Percentiles rank a stretch among this genome's conserved stretches.
Evolutionary conservation across 441 rosid species (phyloP).

Genomic region (Erysimum cheiri): DNA sequence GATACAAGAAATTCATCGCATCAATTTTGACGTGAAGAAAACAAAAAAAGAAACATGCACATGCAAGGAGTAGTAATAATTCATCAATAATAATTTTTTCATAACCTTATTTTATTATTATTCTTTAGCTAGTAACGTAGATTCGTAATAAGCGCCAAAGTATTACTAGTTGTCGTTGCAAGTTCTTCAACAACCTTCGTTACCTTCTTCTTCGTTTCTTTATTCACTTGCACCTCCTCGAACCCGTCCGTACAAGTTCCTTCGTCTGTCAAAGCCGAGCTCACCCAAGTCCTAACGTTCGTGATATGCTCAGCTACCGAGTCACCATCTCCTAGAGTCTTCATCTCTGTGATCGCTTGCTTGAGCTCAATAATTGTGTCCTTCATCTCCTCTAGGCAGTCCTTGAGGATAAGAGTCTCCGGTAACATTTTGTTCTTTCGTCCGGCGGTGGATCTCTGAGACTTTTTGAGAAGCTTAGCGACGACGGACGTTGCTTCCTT

Average conservation of each 20-base stretch:
- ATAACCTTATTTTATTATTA: neutral
- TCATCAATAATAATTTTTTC: slow-evolving; percentile 12
- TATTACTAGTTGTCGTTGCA: slow-evolving; percentile 62
- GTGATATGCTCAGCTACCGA: slow-evolving; percentile 43
- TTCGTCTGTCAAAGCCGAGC: slow-evolving; percentile 73
- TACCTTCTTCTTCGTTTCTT: slow-evolving; percentile 51
- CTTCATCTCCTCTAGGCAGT: slow-evolving; percentile 56
- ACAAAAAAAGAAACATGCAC: slow-evolving; percentile 10
- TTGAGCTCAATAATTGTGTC: slow-evolving; percentile 59
- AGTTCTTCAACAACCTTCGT: slow-evolving; percentile 49
- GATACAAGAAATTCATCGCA: neutral
- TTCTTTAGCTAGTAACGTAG: slow-evolving; percentile 36
- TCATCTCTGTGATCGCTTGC: slow-evolving; percentile 51
- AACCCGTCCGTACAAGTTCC: slow-evolving; percentile 74
- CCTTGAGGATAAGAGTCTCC: slow-evolving; percentile 55
- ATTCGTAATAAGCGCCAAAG: slow-evolving; percentile 63
- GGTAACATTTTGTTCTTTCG: slow-evolving; percentile 4
- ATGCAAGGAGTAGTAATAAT: slow-evolving; percentile 19
- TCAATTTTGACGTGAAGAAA: slow-evolving; percentile 19
- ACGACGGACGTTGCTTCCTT: slow-evolving; percentile 40
- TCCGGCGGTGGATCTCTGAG: slow-evolving; percentile 41
- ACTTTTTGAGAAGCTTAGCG: slow-evolving; percentile 42
- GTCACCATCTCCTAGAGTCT: slow-evolving; percentile 30
- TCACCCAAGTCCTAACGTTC: slow-evolving; percentile 64
- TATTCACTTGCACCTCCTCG: slow-evolving; percentile 50